Percentiles rank a stretch among this genome's conserved stretches.
Conservation (phyloP, 2,329 filamentous ascomycete genomes). For the Penicillium sp. region DNA sequence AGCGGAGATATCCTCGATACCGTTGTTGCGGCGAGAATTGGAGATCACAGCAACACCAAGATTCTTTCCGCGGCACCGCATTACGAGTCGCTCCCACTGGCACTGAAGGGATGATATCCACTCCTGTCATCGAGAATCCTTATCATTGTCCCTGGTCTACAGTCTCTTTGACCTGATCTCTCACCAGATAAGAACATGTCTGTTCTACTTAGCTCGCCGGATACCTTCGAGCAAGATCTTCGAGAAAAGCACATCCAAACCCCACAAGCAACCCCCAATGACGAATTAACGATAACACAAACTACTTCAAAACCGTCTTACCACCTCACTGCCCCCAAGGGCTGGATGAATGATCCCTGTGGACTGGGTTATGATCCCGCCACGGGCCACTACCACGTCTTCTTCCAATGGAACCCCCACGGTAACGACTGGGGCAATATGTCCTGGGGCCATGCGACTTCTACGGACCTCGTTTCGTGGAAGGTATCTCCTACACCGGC, state of each 20-base stretch:
- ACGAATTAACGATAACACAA: slow-evolving; percentile 15
- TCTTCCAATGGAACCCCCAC: slow-evolving; percentile 48
- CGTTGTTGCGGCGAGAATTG: not conserved
- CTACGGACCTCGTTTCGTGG: slow-evolving; percentile 44
- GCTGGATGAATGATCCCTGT: slow-evolving; percentile 51
- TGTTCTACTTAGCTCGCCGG: slow-evolving; percentile 6
- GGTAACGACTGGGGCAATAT: slow-evolving; percentile 47
- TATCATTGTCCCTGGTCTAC: not conserved
- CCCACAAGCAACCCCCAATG: slow-evolving; percentile 3
- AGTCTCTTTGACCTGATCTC: not conserved
- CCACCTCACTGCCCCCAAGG: slow-evolving; percentile 39
- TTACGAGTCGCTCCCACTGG: not conserved
- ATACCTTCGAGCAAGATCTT: not conserved
- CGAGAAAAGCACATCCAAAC: not conserved
- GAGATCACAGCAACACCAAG: not conserved
- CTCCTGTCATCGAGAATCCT: not conserved
- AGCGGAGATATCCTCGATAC: not conserved
- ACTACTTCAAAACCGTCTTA: slow-evolving; percentile 28
- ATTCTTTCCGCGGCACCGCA: not conserved
- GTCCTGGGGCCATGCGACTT: slow-evolving; percentile 45
- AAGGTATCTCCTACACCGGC: slow-evolving; percentile 28
- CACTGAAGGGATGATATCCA: not conserved
- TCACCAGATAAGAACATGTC: not conserved
- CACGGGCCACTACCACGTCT: slow-evolving; percentile 44
- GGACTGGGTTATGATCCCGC: slow-evolving; percentile 43